Evolutionary conservation across 2,329 filamentous ascomycete genomes (phyloP).

Genomic region (Hymenoscyphus albidus): DNA sequence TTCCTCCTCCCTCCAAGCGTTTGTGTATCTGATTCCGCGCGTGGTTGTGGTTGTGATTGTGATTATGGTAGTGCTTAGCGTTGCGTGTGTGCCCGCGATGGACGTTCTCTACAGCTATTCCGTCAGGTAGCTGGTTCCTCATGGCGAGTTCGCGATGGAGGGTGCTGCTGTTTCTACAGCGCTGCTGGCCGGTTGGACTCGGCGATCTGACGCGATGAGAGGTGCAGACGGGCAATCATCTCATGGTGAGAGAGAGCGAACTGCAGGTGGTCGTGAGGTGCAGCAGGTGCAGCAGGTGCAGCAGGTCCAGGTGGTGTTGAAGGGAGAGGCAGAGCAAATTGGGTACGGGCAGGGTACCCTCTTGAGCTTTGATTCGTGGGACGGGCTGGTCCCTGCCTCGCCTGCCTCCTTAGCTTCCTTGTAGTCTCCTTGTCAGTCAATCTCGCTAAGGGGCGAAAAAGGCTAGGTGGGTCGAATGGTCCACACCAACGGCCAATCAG

Average conservation of each 20-base stretch:
- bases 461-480: too few species aligned
- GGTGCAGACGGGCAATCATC: constrained; percentile 18
- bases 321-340: neutral
- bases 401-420: too few species aligned
- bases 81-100: constrained; percentile 31
- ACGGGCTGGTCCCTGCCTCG: too few species aligned
- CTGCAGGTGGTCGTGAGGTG: neutral
- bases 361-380: too few species aligned
- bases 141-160: constrained; percentile 22
- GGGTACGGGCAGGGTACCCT: too few species aligned
- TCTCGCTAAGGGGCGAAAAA: too few species aligned
- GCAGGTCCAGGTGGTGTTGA: neutral
- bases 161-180: constrained; percentile 33
- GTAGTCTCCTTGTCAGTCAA: too few species aligned
- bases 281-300: too few species aligned
- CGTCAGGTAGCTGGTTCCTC: constrained; percentile 20
- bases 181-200: constrained; percentile 19
- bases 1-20: constrained; percentile 7
- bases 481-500: neutral
- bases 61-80: constrained; percentile 7
- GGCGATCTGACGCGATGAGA: constrained; percentile 17
- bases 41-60: constrained; percentile 26
- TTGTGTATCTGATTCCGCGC: constrained; percentile 17
- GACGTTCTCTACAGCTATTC: constrained; percentile 23
- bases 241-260: constrained; percentile 5